Base-by-base conservation (phyloP, 352 stramenopile species). In the Globisporangium cystogenes region DNA sequence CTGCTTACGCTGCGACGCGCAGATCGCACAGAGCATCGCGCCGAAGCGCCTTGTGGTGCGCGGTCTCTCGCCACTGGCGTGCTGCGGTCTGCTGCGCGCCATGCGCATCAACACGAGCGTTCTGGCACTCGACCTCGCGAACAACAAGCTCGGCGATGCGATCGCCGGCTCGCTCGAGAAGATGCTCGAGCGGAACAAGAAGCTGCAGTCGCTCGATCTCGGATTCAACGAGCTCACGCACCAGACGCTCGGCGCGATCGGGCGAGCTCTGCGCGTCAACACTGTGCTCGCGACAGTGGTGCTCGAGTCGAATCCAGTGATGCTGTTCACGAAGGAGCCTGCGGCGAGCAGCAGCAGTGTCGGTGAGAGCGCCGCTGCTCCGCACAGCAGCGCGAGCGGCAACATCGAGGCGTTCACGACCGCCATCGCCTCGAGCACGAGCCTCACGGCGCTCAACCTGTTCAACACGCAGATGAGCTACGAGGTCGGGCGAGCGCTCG, bases 91-190 rank as follows among this genome's bases (percentile, higher is more conserved):
- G 16, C 48, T 87, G 11, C 74, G 76, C 6, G 70, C 70, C 12
- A 82, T 90, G 72, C 72, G 67, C 16, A 53, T 49, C 43, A 87
- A 90, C 54, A 70, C 64, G 3, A 86, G 70, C 43, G 76, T 90
- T 10, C 40, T 60, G 18, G 73, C 67, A 2, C 54, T 90, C 26
- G 79, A 90, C n/a, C 31, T 90, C 12, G 74, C 70, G 4, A 82
- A 82, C 59, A 87, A 87, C 55, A 35, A 51, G 2, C 68, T 90
- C 12, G 65, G 55, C 8, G 79, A 87, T 37, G 46, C 61, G 7
- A 52, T 86, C 15, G 68, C 59, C 14, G 57, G 60, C 10, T 58
- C 68, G 0, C 48, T 87, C 10, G 64, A 66, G 10, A 82, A 80
- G 43, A 76, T 87, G 74, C 23, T 90, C n/a, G 54, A 65, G 15